A percentile compares a stretch with the other conserved stretches of the same genome.
Conservation (phyloP, 2,329 filamentous ascomycete species). For the Blastomyces parvus region DNA sequence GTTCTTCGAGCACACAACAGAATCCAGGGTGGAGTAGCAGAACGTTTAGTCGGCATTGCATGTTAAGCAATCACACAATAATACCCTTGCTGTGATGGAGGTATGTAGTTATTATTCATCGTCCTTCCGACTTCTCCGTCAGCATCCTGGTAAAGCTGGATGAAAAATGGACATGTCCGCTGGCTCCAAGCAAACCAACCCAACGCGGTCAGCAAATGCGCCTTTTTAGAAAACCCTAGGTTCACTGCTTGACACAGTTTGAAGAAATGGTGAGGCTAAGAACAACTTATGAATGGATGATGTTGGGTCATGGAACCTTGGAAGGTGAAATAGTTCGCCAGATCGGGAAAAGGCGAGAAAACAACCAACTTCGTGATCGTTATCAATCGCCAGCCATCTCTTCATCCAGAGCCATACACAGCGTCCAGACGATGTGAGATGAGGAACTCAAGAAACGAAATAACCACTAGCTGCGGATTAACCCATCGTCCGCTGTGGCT, state of each 20-base stretch:
- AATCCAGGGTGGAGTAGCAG: not conserved
- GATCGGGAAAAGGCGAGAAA: not conserved
- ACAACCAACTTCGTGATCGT: no score
- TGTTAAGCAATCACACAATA: not conserved
- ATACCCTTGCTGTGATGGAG: not conserved
- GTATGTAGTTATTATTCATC: not conserved
- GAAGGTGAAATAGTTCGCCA: not conserved
- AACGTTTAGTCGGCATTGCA: not conserved
- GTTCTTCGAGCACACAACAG: not conserved
- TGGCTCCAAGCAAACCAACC: not conserved
- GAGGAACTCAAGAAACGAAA: not conserved
- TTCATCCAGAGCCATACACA: no score
- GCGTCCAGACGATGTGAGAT: no score
- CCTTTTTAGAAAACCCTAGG: not conserved
- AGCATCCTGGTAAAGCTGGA: not conserved
- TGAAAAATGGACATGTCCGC: not conserved
- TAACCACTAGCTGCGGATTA: not conserved
- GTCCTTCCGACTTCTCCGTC: not conserved
- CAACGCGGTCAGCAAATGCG: not conserved
- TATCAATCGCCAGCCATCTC: no score
- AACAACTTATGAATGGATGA: not conserved
- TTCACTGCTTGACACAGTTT: not conserved
- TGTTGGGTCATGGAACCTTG: not conserved
- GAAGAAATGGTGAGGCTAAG: not conserved
- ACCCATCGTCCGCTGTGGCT: not conserved